Conservation (phyloP, 2,329 filamentous ascomycete genomes). For the Cercospora zeina region DNA sequence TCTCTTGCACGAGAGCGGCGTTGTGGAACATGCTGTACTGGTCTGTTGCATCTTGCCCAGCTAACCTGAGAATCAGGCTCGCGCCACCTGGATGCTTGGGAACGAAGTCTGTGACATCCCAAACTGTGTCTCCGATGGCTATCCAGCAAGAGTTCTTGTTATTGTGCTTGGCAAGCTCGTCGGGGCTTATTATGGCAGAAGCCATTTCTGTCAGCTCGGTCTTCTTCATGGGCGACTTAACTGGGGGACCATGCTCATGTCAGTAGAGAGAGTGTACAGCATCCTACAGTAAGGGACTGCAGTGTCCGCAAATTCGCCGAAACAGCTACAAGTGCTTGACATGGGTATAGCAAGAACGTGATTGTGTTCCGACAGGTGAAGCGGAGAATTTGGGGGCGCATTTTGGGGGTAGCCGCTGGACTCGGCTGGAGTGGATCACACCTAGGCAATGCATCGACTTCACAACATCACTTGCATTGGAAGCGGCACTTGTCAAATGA, state of each 20-base stretch:
- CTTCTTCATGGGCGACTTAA: background rate
- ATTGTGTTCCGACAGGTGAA: background rate
- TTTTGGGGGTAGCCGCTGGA: background rate
- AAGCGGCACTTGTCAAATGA: background rate
- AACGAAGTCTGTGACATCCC: constrained; percentile 88
- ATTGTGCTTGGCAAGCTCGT: constrained; percentile 74
- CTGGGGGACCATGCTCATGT: background rate
- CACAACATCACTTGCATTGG: background rate
- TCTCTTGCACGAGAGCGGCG: constrained; percentile 43
- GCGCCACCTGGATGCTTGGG: constrained; percentile 79
- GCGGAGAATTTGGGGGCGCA: constrained; percentile 3
- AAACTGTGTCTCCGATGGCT: constrained; percentile 81
- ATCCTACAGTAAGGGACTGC: background rate
- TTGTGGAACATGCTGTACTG: constrained; percentile 56
- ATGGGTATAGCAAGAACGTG: background rate
- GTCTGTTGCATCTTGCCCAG: constrained; percentile 55
- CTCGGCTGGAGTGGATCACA: background rate
- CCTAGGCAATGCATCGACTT: background rate
- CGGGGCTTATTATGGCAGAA: constrained; percentile 13
- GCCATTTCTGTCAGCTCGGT: constrained; percentile 19
- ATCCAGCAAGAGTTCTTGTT: constrained; percentile 85
- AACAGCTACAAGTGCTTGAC: background rate
- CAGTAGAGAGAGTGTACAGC: background rate
- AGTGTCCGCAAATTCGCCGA: background rate
- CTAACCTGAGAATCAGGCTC: constrained; percentile 50